Evolutionary conservation across 148 eudicot genomes (phyloP), one percentile per base, ranked within the genome.

Genomic region (Chenopodium quinoa): DNA sequence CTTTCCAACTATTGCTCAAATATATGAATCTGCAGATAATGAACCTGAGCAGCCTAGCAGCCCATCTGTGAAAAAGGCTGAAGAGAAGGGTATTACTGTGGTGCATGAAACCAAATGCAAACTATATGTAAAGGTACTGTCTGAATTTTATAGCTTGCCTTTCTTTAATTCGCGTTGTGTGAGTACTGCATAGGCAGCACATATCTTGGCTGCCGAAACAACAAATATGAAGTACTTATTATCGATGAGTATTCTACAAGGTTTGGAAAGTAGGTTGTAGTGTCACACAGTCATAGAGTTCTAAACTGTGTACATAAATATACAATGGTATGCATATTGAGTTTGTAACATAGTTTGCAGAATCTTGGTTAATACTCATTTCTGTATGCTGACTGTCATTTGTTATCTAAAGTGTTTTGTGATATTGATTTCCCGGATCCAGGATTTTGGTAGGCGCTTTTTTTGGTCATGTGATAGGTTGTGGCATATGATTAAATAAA

Each of bases 41-140:
- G 97, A 92, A 52, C 81, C 82, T 65, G 94, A 91, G 93, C 97
- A 90, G 83, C 97, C 98, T 62, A 89, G 99, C 86, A 97, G 98
- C 86, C 99, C 98, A 78, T 94, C 99, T 70, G 86, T 92, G 82
- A 91, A 92, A 84, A 94, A 88, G 84, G 86, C 91, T 7, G 93
- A 94, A 87, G 98, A 94, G 81, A 87, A 91, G 87, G 98, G 99
- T 75, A 84, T 92, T 76, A 75, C 40, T 74, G 89, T 91, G 11
- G 99, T 94, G 25, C 97, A 96, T 82, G 98, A 96, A 88, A 92
- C 91, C 78, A 97, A 92, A 89, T 97, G 99, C 89, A 94, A 92
- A 82, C 95, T 94, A 73, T 97, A 91, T 85, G 83, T 94, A 12
- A 97, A 97, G 98, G 97, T 94, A 90, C 75, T 70, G 72, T 46